phyloP scores from a whole-genome alignment of 2,329 filamentous ascomycete species.

The Aspergillus nomiae region DNA sequence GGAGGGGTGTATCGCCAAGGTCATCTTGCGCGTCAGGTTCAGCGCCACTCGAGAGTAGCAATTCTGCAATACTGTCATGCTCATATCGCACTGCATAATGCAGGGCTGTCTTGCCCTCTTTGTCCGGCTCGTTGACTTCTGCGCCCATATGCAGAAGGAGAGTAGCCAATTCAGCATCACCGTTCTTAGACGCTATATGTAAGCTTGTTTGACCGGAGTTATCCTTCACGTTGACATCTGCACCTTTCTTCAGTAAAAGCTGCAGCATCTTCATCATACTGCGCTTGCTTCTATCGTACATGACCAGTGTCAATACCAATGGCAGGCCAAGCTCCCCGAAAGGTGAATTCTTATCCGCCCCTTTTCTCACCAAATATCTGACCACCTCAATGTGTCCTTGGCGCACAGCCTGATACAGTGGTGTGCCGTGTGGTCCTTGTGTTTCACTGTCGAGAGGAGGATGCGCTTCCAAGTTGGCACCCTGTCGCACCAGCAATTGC shows the following conservation, averaged over 20 bases:
- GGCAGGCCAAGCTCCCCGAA: slow-evolving; percentile 21
- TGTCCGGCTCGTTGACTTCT: slow-evolving; percentile 16
- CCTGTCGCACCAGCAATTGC: slow-evolving; percentile 22
- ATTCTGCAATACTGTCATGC: slow-evolving; percentile 25
- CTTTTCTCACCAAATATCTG: slow-evolving; percentile 29
- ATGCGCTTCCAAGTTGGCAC: slow-evolving; percentile 20
- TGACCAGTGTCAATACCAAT: slow-evolving; percentile 19
- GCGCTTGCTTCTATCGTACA: slow-evolving; percentile 22
- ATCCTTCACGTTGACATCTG: slow-evolving; percentile 26
- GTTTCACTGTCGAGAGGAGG: slow-evolving; percentile 8
- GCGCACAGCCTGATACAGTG: slow-evolving; percentile 26
- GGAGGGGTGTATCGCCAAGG: slow-evolving; percentile 26
- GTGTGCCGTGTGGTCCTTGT: slow-evolving; percentile 16
- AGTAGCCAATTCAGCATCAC: slow-evolving; percentile 19
- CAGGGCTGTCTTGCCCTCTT: slow-evolving; percentile 24
- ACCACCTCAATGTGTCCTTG: slow-evolving; percentile 27
- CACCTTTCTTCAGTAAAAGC: slow-evolving; percentile 25
- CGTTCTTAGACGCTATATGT: slow-evolving; percentile 21
- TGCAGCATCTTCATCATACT: slow-evolving; percentile 21
- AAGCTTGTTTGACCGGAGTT: slow-evolving; percentile 21
- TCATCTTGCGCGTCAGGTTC: slow-evolving; percentile 28
- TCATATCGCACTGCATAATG: slow-evolving; percentile 24
- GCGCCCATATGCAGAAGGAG: slow-evolving; percentile 18
- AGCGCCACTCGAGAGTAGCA: slow-evolving; percentile 26
- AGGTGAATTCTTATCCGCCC: slow-evolving; percentile 23